Percentiles rank a stretch among this genome's conserved stretches.
Evolutionary conservation across 306 rosid genomes (phyloP).

Genomic region (Ziziphus jujuba): DNA sequence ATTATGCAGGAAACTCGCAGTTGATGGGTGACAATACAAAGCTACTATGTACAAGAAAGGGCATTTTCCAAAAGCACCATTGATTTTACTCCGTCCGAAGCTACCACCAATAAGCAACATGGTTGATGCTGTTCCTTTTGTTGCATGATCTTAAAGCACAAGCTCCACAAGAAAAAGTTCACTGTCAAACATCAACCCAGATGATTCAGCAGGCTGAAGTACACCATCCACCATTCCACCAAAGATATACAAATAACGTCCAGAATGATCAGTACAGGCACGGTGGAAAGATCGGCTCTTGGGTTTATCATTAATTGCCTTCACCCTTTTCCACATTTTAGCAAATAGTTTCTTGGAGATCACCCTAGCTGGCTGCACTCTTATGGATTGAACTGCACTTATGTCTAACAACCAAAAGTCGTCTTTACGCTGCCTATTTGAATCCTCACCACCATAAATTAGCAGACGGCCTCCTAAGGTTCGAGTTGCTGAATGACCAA

Average conservation of each 20-base stretch:
- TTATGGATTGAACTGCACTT: conserved; percentile 44
- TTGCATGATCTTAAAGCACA: conserved; percentile 55
- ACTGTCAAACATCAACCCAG: conserved; percentile 72
- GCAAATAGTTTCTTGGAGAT: conserved; percentile 41
- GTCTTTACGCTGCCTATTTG: conserved; percentile 65
- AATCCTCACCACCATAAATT: conserved; percentile 86
- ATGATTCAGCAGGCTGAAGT: conserved; percentile 44
- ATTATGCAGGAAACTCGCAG: no score
- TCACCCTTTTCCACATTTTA: conserved; percentile 69
- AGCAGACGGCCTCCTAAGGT: conserved; percentile 78
- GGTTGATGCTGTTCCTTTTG: not conserved
- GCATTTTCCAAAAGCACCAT: no score
- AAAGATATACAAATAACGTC: conserved; percentile 58
- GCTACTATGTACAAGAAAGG: no score
- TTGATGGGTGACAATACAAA: no score
- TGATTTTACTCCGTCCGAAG: no score
- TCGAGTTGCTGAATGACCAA: conserved; percentile 83
- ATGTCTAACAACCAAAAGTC: conserved; percentile 85
- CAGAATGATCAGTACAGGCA: conserved; percentile 68
- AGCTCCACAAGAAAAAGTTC: conserved; percentile 81
- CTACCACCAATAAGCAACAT: no score
- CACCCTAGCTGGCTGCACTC: conserved; percentile 35
- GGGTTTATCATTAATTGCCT: conserved; percentile 46
- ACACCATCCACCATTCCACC: conserved; percentile 90
- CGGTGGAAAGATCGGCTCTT: conserved; percentile 74